Conservation (phyloP, 2,329 filamentous ascomycete genomes). For the Hirsutella rhossiliensis region DNA sequence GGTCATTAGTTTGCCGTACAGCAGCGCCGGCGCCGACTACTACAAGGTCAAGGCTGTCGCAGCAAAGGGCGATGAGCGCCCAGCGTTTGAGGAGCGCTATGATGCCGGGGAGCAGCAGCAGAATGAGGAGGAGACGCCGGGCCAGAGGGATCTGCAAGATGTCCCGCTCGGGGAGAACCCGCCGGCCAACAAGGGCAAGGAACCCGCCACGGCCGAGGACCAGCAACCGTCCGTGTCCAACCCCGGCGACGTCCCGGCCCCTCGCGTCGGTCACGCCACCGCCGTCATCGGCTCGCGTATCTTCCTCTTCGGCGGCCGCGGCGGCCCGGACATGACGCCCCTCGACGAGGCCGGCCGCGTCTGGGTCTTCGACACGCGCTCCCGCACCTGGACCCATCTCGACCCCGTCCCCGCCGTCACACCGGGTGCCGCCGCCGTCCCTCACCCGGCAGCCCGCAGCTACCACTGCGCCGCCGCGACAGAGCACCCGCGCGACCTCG, state of each 20-base stretch:
- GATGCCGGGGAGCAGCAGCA: constrained; percentile 3
- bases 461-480: constrained; percentile 54
- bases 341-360: constrained; percentile 64
- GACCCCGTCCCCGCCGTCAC: constrained; percentile 39
- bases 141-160: constrained; percentile 19
- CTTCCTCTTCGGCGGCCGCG: constrained; percentile 73
- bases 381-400: constrained; percentile 52
- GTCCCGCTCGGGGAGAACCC: constrained; percentile 21
- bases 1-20: constrained; percentile 47
- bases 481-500: constrained; percentile 42
- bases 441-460: constrained; percentile 51
- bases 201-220: constrained; percentile 13
- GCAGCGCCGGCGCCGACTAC: constrained; percentile 46
- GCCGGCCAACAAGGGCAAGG: constrained; percentile 27
- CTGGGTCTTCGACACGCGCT: constrained; percentile 61
- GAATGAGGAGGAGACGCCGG: constrained; percentile 6
- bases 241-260: constrained; percentile 41
- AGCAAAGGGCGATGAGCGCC: constrained; percentile 17
- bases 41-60: constrained; percentile 39
- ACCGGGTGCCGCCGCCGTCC: constrained; percentile 22
- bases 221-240: constrained; percentile 13
- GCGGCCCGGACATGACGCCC: constrained; percentile 54
- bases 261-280: constrained; percentile 63
- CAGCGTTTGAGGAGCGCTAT: not conserved
- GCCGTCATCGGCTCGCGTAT: constrained; percentile 56